Percentiles rank a stretch among this genome's conserved stretches.
Evolutionary conservation across 352 stramenopile species (phyloP).

Genomic region (Phytophthora uliginosa): DNA sequence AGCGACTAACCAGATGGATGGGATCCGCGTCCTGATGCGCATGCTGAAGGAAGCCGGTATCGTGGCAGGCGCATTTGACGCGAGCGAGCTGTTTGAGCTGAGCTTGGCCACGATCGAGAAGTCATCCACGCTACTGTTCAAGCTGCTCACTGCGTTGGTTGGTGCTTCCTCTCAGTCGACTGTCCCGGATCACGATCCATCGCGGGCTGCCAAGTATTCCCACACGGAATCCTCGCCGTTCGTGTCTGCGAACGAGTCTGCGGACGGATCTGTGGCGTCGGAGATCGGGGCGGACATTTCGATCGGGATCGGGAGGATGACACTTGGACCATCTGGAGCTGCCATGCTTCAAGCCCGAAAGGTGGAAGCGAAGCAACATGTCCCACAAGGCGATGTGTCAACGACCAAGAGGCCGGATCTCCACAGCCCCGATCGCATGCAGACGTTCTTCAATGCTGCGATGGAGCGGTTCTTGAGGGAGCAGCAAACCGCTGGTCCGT

Average conservation of each 20-base stretch:
- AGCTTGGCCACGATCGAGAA: background rate
- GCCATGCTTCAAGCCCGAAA: background rate
- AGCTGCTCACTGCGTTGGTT: background rate
- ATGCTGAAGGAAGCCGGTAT: constrained; percentile 1
- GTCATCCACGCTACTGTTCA: background rate
- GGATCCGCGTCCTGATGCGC: background rate
- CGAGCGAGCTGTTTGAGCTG: background rate
- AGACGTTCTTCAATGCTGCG: background rate
- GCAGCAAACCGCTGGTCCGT: background rate
- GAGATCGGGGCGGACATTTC: background rate
- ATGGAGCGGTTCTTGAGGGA: background rate
- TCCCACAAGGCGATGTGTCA: background rate
- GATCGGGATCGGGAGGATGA: background rate
- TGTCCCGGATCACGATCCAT: background rate
- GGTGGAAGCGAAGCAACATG: background rate
- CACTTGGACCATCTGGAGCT: background rate
- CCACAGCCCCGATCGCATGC: background rate
- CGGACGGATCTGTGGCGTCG: background rate
- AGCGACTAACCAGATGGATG: background rate
- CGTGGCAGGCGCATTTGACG: background rate
- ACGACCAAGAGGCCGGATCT: background rate
- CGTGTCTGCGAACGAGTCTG: background rate
- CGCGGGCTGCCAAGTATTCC: background rate
- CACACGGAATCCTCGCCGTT: background rate
- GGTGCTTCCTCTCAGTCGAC: background rate